These are phyloP conservation scores for Periconia digitata DNA, from an alignment of 2,329 filamentous ascomycete species.

Conservation along the genomic window DNA sequence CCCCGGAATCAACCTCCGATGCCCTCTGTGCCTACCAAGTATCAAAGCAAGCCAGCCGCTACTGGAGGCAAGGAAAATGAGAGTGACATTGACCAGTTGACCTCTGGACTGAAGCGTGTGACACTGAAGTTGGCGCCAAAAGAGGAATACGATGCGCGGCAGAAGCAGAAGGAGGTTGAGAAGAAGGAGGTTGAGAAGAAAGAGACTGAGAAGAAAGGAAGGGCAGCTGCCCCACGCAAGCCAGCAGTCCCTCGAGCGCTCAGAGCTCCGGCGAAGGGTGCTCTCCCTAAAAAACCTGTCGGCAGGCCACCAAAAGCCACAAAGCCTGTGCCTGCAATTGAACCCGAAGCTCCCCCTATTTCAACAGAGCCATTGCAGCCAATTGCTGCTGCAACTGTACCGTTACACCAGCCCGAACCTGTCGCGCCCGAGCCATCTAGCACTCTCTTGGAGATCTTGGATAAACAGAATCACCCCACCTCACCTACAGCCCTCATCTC, in stretches of 20 bases:
- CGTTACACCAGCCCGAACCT: constrained; percentile 34
- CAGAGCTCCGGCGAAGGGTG: constrained; percentile 15
- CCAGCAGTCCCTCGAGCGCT: too few species aligned
- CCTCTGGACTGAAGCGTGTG: constrained; percentile 58
- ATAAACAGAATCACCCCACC: too few species aligned
- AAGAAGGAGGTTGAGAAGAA: constrained; percentile 38
- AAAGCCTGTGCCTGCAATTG: constrained; percentile 35
- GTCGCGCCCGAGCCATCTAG: constrained; percentile 14
- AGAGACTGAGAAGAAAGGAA: constrained; percentile 20
- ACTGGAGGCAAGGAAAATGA: constrained; percentile 26
- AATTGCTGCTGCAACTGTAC: constrained; percentile 20
- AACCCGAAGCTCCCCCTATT: constrained; percentile 41
- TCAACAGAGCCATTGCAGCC: constrained; percentile 27
- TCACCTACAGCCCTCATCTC: neutral
- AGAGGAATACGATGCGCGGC: constrained; percentile 58
- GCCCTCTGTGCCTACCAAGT: constrained; percentile 44
- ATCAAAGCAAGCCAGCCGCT: constrained; percentile 23
- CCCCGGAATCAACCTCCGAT: constrained; percentile 45
- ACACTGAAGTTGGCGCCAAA: constrained; percentile 60
- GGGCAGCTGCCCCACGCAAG: constrained; percentile 22
- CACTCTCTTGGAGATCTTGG: constrained; percentile 8
- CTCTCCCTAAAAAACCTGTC: constrained; percentile 24
- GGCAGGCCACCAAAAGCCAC: constrained; percentile 28
- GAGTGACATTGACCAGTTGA: constrained; percentile 51
- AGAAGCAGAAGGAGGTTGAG: constrained; percentile 49